Evolutionary conservation across 2,329 filamentous ascomycete species (phyloP), one percentile per base, ranked within the genome.

Genomic region (Neofusicoccum sp.): DNA sequence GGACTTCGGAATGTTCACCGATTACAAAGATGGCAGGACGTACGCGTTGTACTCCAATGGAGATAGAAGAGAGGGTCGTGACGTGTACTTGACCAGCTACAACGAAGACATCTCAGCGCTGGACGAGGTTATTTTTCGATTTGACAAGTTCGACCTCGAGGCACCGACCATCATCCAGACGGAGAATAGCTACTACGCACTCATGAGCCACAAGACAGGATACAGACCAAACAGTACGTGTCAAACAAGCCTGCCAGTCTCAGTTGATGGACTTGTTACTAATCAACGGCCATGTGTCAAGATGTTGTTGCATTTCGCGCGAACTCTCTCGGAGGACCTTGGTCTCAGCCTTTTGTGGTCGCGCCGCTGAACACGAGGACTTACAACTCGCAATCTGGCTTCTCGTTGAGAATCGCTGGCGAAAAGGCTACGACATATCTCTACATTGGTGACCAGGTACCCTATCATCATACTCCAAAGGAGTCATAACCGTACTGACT

Each of bases 171-270:
- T 86, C 56, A 75, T 86, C 5, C 84, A 86, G 67, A 86, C 84
- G 0, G 82, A 86, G 34, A 76, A 78, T 62, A 84, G 82, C 64
- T 86, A 86, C 65, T 86, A 81, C 65, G 82, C 83, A 0, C 66
- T 86, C 36, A 86, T 86, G 83, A 84, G 82, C 64, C 84, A 86
- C 63, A 86, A 86, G 74, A 86, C 84, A 0, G 84, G 84, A 0
- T 86, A 86, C 59, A 75, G 84, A n/a, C 84, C 84, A 0, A 86
- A 86, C 56, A 86, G 76, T 68, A 5, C 20, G 53, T 48, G 1
- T 30, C 12, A 11, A 5, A 2, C n/a, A n/a, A n/a, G 6, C 31
- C 26, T 48, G 6, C 24, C n/a, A 11, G 31, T 26, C 24, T 40
- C 26, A n/a, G 38, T 26, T 28, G 14, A 14, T 26, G 28, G 28